Conservation (phyloP, 331 rosid genomes). For the Acacia concinna region DNA sequence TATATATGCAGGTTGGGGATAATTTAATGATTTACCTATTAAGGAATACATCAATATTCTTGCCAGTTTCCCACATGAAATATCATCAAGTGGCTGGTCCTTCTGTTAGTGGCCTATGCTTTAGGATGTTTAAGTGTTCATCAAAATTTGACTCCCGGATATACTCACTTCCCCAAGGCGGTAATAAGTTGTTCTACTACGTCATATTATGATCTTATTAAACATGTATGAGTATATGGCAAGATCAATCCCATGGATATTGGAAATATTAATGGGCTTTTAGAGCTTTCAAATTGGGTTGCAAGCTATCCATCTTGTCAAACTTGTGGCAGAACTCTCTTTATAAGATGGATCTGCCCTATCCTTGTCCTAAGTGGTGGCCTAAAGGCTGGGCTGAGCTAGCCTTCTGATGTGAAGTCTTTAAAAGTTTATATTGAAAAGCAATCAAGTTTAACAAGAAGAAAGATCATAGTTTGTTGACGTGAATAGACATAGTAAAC, state of each 20-base stretch:
- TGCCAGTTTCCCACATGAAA: constrained; percentile 50
- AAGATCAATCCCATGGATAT: not conserved
- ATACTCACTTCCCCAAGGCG: constrained; percentile 32
- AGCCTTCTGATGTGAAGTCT: not conserved
- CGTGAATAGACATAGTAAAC: not conserved
- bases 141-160: constrained; percentile 34
- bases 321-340: not conserved
- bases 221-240: not conserved
- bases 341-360: not conserved
- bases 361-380: not conserved
- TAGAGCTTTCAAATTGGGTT: not conserved
- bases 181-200: constrained; percentile 37
- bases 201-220: constrained; percentile 19
- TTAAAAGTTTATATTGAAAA: not conserved
- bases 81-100: constrained; percentile 75
- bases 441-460: not conserved
- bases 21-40: constrained; percentile 58
- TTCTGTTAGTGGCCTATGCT: constrained; percentile 48
- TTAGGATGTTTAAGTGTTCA: constrained; percentile 26
- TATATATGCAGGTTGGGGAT: constrained; percentile 62
- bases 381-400: not conserved
- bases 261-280: not conserved
- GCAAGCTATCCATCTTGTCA: not conserved
- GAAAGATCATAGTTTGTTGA: not conserved
- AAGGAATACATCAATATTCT: constrained; percentile 63